Conservation (phyloP, 495 filamentous ascomycete species). For the Lasiosphaeria miniovina region DNA sequence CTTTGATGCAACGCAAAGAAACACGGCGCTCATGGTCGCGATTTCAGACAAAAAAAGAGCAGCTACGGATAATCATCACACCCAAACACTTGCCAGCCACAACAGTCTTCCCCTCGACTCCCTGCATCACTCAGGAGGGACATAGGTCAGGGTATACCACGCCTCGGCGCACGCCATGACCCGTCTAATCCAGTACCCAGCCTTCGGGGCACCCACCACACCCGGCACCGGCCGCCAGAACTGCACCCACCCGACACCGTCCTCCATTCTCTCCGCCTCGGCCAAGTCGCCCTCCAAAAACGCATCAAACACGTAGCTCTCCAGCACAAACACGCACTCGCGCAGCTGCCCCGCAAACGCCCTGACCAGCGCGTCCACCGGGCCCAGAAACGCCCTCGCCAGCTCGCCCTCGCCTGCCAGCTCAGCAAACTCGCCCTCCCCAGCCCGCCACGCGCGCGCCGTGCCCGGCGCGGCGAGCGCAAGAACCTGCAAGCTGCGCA, state of each 20-base stretch:
- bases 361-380: not conserved
- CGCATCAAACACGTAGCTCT: not conserved
- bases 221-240: not conserved
- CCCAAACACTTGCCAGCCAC: too few relatives aligned
- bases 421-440: not conserved
- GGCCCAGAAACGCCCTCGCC: not conserved
- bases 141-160: not conserved
- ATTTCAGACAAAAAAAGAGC: too few relatives aligned
- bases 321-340: not conserved
- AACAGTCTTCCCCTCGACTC: too few relatives aligned
- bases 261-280: not conserved
- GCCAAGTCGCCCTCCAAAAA: not conserved
- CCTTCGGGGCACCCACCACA: not conserved
- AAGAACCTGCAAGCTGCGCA: slow-evolving; percentile 9
- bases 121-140: too few relatives aligned
- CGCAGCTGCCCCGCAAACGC: not conserved
- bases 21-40: too few relatives aligned
- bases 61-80: too few relatives aligned
- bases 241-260: not conserved
- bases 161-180: not conserved
- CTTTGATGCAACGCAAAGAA: too few relatives aligned
- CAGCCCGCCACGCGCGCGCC: not conserved
- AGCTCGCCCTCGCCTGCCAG: not conserved
- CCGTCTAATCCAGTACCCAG: not conserved
- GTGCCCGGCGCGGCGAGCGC: not conserved